Conservation (phyloP, 2,329 filamentous ascomycete species). For the Dactylellina cionopaga region DNA sequence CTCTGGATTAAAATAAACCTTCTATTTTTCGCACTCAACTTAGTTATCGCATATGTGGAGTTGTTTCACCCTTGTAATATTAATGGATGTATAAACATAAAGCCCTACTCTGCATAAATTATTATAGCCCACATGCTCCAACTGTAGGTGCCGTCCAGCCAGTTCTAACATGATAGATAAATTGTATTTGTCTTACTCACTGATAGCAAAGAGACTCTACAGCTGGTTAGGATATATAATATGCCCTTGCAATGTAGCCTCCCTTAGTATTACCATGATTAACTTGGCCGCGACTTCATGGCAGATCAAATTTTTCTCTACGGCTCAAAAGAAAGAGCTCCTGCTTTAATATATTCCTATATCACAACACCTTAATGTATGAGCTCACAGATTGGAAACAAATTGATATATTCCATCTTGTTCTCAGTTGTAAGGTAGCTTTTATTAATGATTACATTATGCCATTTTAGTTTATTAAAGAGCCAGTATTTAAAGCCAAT, state of each 20-base stretch:
- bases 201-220: slow-evolving; percentile 14
- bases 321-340: not conserved
- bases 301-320: slow-evolving; percentile 13
- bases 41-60: slow-evolving; percentile 5
- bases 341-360: slow-evolving; percentile 5
- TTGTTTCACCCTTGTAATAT: slow-evolving; percentile 21
- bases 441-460: not conserved
- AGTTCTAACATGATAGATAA: slow-evolving; percentile 8
- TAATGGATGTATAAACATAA: slow-evolving; percentile 12
- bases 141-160: not conserved
- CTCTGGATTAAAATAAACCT: slow-evolving; percentile 13
- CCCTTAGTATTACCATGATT: not conserved
- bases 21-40: not conserved
- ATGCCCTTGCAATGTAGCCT: not conserved
- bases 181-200: slow-evolving; percentile 13
- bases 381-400: slow-evolving; percentile 21
- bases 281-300: not conserved
- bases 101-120: slow-evolving; percentile 1
- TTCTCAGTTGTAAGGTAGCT: not conserved
- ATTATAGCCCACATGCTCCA: slow-evolving; percentile 19
- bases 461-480: slow-evolving; percentile 8
- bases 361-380: slow-evolving; percentile 11
- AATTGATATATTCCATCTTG: not conserved
- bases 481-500: slow-evolving; percentile 11
- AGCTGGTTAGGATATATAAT: slow-evolving; percentile 15